These are phyloP conservation scores for Sphagnum tenellum DNA, from an alignment of 225 moss, liverwort and hornwort genomes.

Conservation along the genomic window DNA sequence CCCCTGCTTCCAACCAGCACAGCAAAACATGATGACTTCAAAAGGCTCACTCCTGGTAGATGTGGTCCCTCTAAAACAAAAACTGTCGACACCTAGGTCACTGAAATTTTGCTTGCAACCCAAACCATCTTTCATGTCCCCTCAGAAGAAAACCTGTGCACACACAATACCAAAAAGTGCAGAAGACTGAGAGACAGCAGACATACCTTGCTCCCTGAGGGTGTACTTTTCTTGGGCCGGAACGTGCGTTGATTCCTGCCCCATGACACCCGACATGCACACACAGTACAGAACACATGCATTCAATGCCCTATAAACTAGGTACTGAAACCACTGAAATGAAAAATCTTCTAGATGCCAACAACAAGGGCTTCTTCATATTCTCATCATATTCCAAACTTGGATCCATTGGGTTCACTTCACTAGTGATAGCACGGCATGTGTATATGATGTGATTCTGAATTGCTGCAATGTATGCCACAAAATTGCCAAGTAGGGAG, in stretches of 20 bases:
- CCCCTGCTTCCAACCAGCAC: constrained; percentile 30
- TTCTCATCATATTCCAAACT: no score
- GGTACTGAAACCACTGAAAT: no score
- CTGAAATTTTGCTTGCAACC: no score
- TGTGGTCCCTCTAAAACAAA: not conserved
- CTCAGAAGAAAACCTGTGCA: no score
- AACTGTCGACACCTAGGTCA: not conserved
- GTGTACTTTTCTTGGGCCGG: constrained; percentile 94
- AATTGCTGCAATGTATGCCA: no score
- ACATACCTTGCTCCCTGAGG: constrained; percentile 84
- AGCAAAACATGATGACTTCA: not conserved
- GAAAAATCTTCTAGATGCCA: not conserved
- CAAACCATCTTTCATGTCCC: no score
- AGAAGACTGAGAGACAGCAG: not conserved
- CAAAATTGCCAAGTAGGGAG: no score
- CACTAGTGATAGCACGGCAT: no score
- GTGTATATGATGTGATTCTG: no score
- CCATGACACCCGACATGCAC: not conserved
- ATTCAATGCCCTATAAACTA: no score
- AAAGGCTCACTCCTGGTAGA: not conserved
- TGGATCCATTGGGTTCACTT: no score
- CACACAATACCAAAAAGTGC: no score
- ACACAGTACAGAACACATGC: not conserved
- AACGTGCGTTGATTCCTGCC: constrained; percentile 95
- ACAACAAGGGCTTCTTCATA: not conserved